These are phyloP conservation scores for Cryomyces minteri DNA, from an alignment of 495 filamentous ascomycete genomes.

Conservation along the genomic window DNA sequence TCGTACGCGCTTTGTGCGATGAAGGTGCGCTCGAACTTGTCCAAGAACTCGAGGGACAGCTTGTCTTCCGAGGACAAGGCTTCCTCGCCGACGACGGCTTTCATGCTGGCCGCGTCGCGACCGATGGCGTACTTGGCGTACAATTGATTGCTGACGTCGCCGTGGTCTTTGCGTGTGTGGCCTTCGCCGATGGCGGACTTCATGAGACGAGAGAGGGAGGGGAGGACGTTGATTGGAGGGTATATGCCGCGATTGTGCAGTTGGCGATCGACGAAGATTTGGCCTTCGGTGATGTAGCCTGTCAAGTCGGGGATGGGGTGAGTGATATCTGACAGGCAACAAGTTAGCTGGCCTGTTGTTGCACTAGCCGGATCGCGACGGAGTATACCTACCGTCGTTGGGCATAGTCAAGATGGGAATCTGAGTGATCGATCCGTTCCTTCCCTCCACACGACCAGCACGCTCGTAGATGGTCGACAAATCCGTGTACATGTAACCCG, in stretches of 20 bases:
- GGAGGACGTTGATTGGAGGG: conserved; percentile 97
- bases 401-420: conserved; percentile 99
- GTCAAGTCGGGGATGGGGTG: conserved; percentile 98
- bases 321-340: conserved; percentile 56
- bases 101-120: conserved; percentile 96
- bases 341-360: not conserved
- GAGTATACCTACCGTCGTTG: conserved; percentile 54
- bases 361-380: not conserved
- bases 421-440: conserved; percentile 96
- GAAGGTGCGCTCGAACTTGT: conserved; percentile 91
- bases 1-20: conserved; percentile 89
- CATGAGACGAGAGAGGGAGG: conserved; percentile 97
- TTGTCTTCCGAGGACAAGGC: conserved; percentile 92
- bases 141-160: conserved; percentile 96
- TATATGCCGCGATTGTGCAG: conserved; percentile 92
- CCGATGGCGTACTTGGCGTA: conserved; percentile 99
- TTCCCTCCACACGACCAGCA: conserved; percentile 92
- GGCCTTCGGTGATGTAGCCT: conserved; percentile 96
- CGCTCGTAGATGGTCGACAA: conserved; percentile 99
- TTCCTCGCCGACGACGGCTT: conserved; percentile 97
- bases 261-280: conserved; percentile 94
- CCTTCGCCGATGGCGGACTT: conserved; percentile 98
- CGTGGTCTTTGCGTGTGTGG: conserved; percentile 88
- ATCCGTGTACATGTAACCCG: conserved; percentile 99
- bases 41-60: conserved; percentile 91